Conservation (phyloP, 2,329 filamentous ascomycete genomes). For the Clarireedia sp. region DNA sequence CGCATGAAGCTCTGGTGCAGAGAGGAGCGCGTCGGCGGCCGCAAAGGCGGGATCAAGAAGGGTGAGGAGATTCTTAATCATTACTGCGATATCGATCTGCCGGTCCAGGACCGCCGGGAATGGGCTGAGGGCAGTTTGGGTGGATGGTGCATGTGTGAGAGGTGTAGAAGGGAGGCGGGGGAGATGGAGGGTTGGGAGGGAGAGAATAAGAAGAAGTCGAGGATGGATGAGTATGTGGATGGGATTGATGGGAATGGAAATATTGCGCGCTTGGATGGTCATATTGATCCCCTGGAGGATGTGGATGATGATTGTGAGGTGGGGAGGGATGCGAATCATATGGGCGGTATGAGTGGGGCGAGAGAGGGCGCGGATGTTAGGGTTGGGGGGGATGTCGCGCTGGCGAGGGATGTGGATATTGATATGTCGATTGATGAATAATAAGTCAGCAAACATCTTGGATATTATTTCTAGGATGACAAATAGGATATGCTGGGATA, state of each 20-base stretch:
- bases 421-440: too few relatives aligned
- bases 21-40: conserved; percentile 46
- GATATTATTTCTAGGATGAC: too few relatives aligned
- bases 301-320: too few relatives aligned
- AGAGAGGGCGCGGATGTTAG: too few relatives aligned
- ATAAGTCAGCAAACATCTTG: too few relatives aligned
- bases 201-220: background rate
- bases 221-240: background rate
- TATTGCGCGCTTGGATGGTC: too few relatives aligned
- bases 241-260: background rate
- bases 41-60: conserved; percentile 55
- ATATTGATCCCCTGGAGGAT: too few relatives aligned
- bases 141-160: conserved; percentile 76
- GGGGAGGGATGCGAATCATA: too few relatives aligned
- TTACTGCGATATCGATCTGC: conserved; percentile 80
- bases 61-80: conserved; percentile 88
- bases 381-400: too few relatives aligned
- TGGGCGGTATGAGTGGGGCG: too few relatives aligned
- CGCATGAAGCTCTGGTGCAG: conserved; percentile 63
- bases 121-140: conserved; percentile 86
- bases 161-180: conserved; percentile 67
- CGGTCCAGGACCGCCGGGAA: conserved; percentile 73
- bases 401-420: too few relatives aligned
- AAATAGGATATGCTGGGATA: too few relatives aligned
- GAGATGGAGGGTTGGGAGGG: conserved; percentile 2